phyloP scores from a whole-genome alignment of 805 yeast species.

The Pichia scutulata region DNA sequence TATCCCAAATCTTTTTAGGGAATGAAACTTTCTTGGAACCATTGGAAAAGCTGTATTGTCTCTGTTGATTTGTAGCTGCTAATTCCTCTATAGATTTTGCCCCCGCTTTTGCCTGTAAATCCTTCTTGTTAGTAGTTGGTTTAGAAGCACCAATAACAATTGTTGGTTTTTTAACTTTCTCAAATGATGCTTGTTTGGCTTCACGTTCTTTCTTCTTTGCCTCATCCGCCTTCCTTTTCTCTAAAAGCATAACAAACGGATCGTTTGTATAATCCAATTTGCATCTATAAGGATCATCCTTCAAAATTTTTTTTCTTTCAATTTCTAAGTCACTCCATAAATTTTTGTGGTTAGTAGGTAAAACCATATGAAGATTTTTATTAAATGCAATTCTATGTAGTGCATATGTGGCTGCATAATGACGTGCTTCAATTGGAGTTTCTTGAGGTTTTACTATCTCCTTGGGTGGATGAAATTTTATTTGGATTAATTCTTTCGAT shows the following conservation, averaged over 20 bases:
- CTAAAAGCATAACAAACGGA: slow-evolving; percentile 68
- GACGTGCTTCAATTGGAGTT: slow-evolving; percentile 85
- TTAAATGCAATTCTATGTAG: slow-evolving; percentile 70
- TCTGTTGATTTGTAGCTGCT: not conserved
- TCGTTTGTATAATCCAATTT: slow-evolving; percentile 53
- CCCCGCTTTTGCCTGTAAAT: not conserved
- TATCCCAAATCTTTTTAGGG: slow-evolving; percentile 60
- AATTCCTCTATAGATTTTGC: not conserved
- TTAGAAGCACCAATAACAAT: slow-evolving; percentile 28
- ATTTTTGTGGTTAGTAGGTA: slow-evolving; percentile 74
- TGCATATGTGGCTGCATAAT: slow-evolving; percentile 83
- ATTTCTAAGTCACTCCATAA: slow-evolving; percentile 71
- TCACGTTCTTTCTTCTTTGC: slow-evolving; percentile 39
- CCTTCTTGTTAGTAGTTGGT: not conserved
- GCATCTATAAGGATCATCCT: slow-evolving; percentile 40
- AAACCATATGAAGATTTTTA: slow-evolving; percentile 78
- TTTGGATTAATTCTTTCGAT: slow-evolving; percentile 55
- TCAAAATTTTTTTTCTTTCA: slow-evolving; percentile 43
- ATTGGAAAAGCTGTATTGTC: not conserved
- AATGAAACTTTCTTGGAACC: slow-evolving; percentile 21
- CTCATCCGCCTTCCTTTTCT: slow-evolving; percentile 40
- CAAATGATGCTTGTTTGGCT: slow-evolving; percentile 39
- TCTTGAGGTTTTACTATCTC: slow-evolving; percentile 56
- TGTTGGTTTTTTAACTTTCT: slow-evolving; percentile 42
- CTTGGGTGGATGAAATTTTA: slow-evolving; percentile 46